A percentile compares a stretch with the other conserved stretches of the same genome.
Evolutionary conservation across 805 yeast genomes (phyloP).

Genomic region (Metschnikowia hibisci): DNA sequence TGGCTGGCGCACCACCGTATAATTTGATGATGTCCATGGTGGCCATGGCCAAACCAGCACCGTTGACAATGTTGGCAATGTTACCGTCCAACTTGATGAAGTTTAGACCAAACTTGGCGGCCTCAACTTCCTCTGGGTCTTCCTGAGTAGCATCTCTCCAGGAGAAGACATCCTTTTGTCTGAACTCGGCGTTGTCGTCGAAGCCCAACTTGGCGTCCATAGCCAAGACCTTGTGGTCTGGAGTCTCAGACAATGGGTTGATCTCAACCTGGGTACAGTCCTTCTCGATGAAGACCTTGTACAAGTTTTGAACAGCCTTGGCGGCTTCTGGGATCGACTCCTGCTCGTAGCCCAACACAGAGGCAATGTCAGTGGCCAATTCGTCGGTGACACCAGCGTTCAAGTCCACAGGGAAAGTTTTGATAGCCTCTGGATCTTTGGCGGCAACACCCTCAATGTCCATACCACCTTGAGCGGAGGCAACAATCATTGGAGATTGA

Average conservation of each 20-base stretch:
- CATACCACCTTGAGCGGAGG: slow-evolving; percentile 99
- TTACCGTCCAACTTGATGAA: slow-evolving; percentile 97
- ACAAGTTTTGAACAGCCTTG: slow-evolving; percentile 77
- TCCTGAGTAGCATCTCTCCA: slow-evolving; percentile 99
- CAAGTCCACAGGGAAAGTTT: slow-evolving; percentile 76
- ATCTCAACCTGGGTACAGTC: slow-evolving; percentile 99
- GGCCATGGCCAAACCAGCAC: slow-evolving; percentile 99
- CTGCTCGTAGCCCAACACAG: slow-evolving; percentile 73
- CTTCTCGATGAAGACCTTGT: slow-evolving; percentile 81
- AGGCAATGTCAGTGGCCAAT: slow-evolving; percentile 73
- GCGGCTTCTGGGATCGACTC: slow-evolving; percentile 85
- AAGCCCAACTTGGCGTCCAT: slow-evolving; percentile 99
- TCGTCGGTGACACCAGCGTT: slow-evolving; percentile 75
- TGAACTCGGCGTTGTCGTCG: slow-evolving; percentile 93
- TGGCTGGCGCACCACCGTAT: slow-evolving; percentile 98
- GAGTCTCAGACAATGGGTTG: slow-evolving; percentile 94
- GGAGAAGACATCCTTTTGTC: slow-evolving; percentile 89
- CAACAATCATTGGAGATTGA: slow-evolving; percentile 89
- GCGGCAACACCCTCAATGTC: slow-evolving; percentile 98
- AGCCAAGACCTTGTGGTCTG: slow-evolving; percentile 85
- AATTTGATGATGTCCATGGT: slow-evolving; percentile 99
- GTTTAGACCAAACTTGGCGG: slow-evolving; percentile 84
- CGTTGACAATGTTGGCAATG: slow-evolving; percentile 98
- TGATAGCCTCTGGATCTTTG: slow-evolving; percentile 85
- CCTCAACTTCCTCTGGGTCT: slow-evolving; percentile 95